These are phyloP conservation scores for Fraxinus xanthoxyloides DNA, from an alignment of 305 asterid species.

Conservation along the genomic window DNA sequence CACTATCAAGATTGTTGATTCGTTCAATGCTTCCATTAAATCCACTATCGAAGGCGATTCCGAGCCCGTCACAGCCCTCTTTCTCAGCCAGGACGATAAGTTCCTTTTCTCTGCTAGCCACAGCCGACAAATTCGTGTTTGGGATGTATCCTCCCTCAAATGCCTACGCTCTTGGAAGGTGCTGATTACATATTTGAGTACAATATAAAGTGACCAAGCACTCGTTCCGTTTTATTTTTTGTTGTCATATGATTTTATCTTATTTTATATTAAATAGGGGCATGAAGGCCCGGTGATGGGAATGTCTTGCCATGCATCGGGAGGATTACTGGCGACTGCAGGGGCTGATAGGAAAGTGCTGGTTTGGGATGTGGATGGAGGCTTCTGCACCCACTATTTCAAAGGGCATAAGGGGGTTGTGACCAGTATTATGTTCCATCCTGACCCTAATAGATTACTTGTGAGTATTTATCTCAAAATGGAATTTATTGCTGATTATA, in stretches of 20 bases:
- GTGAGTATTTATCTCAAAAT: slow-evolving; percentile 45
- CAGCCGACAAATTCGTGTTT: slow-evolving; percentile 89
- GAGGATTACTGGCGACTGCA: slow-evolving; percentile 93
- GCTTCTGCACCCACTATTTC: slow-evolving; percentile 89
- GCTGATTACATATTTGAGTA: background rate
- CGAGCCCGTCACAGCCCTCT: slow-evolving; percentile 73
- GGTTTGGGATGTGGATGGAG: slow-evolving; percentile 98
- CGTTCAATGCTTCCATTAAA: slow-evolving; percentile 68
- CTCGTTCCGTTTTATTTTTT: background rate
- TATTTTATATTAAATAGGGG: slow-evolving; percentile 48
- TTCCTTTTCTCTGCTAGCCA: slow-evolving; percentile 82
- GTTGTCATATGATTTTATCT: background rate
- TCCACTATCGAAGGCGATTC: slow-evolving; percentile 90
- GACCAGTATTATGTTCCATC: slow-evolving; percentile 73
- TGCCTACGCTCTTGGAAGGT: slow-evolving; percentile 99
- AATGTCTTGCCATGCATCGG: slow-evolving; percentile 92
- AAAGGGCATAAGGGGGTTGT: slow-evolving; percentile 97
- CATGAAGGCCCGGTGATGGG: slow-evolving; percentile 98
- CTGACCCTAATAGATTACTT: slow-evolving; percentile 65
- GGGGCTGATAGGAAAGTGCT: slow-evolving; percentile 95
- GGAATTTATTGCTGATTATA: background rate
- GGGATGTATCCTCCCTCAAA: slow-evolving; percentile 79
- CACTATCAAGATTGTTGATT: slow-evolving; percentile 62
- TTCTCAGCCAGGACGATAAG: slow-evolving; percentile 59
- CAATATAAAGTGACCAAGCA: background rate